These are phyloP conservation scores for Jackrogersella multiformis DNA, from an alignment of 495 filamentous ascomycete genomes.

Conservation along the genomic window DNA sequence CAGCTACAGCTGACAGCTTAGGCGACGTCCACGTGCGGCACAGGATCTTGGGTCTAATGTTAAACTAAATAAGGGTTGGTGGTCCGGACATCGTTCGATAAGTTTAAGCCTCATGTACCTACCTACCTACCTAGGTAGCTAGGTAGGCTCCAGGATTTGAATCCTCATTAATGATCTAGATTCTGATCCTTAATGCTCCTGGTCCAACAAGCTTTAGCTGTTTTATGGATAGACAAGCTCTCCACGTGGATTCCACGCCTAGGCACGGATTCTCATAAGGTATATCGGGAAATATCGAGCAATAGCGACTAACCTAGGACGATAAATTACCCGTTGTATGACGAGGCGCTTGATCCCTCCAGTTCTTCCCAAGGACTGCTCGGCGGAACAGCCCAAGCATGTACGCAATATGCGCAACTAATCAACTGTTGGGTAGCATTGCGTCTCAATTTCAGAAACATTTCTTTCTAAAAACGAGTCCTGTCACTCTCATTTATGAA, in stretches of 20 bases:
- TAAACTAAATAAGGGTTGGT: background rate
- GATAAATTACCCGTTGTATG: background rate
- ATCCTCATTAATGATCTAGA: background rate
- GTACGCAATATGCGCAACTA: background rate
- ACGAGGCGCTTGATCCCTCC: background rate
- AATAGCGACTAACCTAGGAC: background rate
- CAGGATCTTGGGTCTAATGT: constrained; percentile 21
- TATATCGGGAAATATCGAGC: background rate
- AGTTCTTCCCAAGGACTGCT: background rate
- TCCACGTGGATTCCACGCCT: background rate
- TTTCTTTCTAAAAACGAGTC: background rate
- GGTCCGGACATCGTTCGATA: constrained; percentile 25
- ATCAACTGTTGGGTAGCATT: background rate
- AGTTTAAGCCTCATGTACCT: constrained; percentile 4
- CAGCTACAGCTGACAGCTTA: background rate
- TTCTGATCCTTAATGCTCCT: background rate
- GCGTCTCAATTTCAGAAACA: background rate
- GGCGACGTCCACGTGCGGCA: constrained; percentile 12
- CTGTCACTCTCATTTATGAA: background rate
- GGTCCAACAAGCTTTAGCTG: background rate
- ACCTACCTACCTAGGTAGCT: too few species aligned
- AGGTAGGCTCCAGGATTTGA: too few species aligned
- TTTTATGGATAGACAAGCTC: background rate
- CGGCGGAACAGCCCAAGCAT: background rate
- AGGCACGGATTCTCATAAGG: background rate